Base-by-base conservation (phyloP, 2,329 filamentous ascomycete species). In the Cytospora piceae region DNA sequence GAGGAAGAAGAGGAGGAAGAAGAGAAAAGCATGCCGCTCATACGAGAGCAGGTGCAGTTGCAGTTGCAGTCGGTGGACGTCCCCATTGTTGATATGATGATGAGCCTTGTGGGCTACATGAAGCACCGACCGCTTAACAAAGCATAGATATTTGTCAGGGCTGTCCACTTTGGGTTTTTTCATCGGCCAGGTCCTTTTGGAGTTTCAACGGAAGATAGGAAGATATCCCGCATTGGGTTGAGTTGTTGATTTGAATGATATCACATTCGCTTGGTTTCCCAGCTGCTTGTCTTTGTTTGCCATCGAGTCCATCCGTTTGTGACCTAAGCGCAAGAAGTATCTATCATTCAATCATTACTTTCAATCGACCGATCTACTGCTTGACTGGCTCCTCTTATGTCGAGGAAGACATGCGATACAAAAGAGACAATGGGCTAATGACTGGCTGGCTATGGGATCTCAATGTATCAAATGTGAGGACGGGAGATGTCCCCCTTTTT, bases 191-290 rank as follows among this genome's bases (percentile, higher is more conserved):
- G n/a, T 49, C 9, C 8, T 49, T 55, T 34, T 51, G 51, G 63
- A 55, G 57, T 61, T 65, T 56, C 42, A 65, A 63, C 53, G 61
- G 61, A 63, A 57, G 53, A 63, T 57, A 49, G 57, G 63, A 61
- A 65, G 63, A 65, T 65, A 65, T 65, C 63, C 63, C 63, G 49
- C 63, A 65, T 61, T 56, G 37, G 57, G 63, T 51, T 61, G 29
- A 59, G 34, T 49, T 42, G 34, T 51, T 46, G 32, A 49, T 49
- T 56, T 42, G 11, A 65, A 65, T 61, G 63, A 55, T 55, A 64
- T 59, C 60, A 56, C 58, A 37, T 51, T 57, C 53, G 53, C 8
- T 34, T 39, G 61, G 12, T 49, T 24, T 49, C 22, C 22, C 11
- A 49, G n/a, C 46, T 49, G 46, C n/a, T 14, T 24, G 34, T 49